A percentile compares a stretch with the other conserved stretches of the same genome.
These are phyloP conservation scores for Thalassiosira livingstoniorum DNA, from an alignment of 352 stramenopile genomes.

Conservation along the genomic window DNA sequence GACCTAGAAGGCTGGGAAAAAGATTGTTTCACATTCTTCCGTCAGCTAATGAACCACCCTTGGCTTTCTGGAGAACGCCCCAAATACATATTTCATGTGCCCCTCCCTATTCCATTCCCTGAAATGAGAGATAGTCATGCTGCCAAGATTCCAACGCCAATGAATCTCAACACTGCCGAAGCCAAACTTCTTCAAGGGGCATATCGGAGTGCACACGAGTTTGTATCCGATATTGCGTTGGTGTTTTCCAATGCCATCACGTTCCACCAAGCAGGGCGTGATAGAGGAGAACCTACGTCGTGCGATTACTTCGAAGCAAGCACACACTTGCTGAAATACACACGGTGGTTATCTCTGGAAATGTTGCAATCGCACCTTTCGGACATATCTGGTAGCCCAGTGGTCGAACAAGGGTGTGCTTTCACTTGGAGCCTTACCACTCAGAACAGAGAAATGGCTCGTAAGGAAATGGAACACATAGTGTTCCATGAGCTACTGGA, in stretches of 20 bases:
- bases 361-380: slow-evolving; percentile 63
- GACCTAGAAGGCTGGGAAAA: slow-evolving; percentile 75
- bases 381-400: slow-evolving; percentile 59
- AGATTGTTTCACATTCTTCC: slow-evolving; percentile 72
- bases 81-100: slow-evolving; percentile 83
- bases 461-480: slow-evolving; percentile 82
- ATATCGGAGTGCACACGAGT: slow-evolving; percentile 68
- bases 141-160: slow-evolving; percentile 80
- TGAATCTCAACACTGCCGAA: slow-evolving; percentile 85
- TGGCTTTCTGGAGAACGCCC: slow-evolving; percentile 78
- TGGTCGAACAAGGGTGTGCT: slow-evolving; percentile 51
- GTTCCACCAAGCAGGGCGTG: slow-evolving; percentile 82
- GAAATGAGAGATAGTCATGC: slow-evolving; percentile 78
- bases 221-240: slow-evolving; percentile 81
- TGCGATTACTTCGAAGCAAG: slow-evolving; percentile 85
- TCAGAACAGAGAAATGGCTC: slow-evolving; percentile 70
- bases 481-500: slow-evolving; percentile 80
- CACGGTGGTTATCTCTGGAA: slow-evolving; percentile 82
- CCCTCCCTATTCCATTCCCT: slow-evolving; percentile 79
- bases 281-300: slow-evolving; percentile 79
- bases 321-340: slow-evolving; percentile 81
- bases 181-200: slow-evolving; percentile 75
- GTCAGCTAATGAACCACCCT: slow-evolving; percentile 75
- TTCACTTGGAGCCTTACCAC: slow-evolving; percentile 73
- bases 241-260: slow-evolving; percentile 83